Conservation (phyloP, 139 green algal genomes). For the Chlorella sp. region DNA sequence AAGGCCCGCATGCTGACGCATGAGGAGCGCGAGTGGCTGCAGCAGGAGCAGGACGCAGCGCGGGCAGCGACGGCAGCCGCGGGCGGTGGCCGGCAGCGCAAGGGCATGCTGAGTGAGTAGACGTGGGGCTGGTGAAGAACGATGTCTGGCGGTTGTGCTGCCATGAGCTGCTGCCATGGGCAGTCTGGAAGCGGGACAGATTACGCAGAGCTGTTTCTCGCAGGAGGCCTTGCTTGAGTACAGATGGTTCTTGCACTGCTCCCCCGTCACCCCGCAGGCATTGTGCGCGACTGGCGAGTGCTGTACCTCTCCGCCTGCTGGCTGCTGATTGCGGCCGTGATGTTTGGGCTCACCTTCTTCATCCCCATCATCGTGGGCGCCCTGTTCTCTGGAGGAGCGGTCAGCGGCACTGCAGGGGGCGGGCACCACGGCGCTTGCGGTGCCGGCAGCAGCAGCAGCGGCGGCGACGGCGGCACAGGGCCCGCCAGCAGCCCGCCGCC, state of each 20-base stretch:
- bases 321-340: constrained; percentile 40
- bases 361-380: constrained; percentile 35
- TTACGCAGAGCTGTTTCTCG: no score
- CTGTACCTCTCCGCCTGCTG: constrained; percentile 34
- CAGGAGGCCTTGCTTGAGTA: no score
- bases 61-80: not conserved
- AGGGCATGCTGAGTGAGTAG: not conserved
- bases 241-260: no score
- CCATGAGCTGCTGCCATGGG: no score
- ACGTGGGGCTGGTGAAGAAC: no score
- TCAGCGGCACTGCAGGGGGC: not conserved
- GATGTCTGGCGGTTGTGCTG: no score
- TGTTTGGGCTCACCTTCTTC: constrained; percentile 45
- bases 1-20: constrained; percentile 54
- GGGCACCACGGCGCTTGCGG: constrained; percentile 16
- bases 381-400: constrained; percentile 14
- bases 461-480: not conserved
- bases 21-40: constrained; percentile 51
- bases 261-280: not conserved
- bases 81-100: not conserved
- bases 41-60: constrained; percentile 12
- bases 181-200: no score
- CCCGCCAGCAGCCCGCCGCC: not conserved
- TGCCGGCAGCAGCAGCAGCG: not conserved
- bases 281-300: constrained; percentile 45